Evolutionary conservation across 2,329 filamentous ascomycete genomes (phyloP), one percentile per base, ranked within the genome.

Genomic region (Triangularia verruculosa): DNA sequence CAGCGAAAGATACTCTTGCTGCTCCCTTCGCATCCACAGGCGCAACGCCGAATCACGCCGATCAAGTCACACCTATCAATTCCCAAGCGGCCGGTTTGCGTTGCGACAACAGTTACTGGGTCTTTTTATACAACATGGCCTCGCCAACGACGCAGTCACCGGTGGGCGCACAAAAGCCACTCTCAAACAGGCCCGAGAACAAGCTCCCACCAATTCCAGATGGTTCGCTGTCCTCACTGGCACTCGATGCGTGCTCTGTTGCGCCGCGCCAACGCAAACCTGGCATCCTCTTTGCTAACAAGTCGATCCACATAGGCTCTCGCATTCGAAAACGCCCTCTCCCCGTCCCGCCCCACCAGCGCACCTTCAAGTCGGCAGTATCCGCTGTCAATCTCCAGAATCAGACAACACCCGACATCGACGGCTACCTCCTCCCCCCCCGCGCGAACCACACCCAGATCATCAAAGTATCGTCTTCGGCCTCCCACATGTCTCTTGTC

Each of bases 401-500:
- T 12, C 39, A 47, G 11, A 20, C 39, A 47, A 28, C 54, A 15
- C n/a, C 69, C 66, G 73, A 69, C 56, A 47, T 28, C 32, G 67
- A 69, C 56, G 70, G 69, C 61, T 72, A 67, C 65, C 57, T 52
- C 22, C 61, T 62, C 12, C 66, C 67, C 4, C 63, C 70, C 12
- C 66, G 65, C 62, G 67, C 68, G 5, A 13, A 66, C 32, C 67
- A 67, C 30, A 70, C 74, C 7, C 66, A 69, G 61, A 73, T 84
- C 65, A 80, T 93, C 74, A 91, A 92, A 77, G 80, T 93, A 63
- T 86, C 85, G 39, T 76, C 83, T 47, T 79, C 79, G 39, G 87
- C 89, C 0, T 86, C 88, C 6, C 90, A 91, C 78, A 84, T 91
- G 75, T 84, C 88, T 11, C 80, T 85, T 4, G 82, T 91, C 12